Base-by-base conservation (phyloP, 805 yeast species). In the Spathaspora sp. region DNA sequence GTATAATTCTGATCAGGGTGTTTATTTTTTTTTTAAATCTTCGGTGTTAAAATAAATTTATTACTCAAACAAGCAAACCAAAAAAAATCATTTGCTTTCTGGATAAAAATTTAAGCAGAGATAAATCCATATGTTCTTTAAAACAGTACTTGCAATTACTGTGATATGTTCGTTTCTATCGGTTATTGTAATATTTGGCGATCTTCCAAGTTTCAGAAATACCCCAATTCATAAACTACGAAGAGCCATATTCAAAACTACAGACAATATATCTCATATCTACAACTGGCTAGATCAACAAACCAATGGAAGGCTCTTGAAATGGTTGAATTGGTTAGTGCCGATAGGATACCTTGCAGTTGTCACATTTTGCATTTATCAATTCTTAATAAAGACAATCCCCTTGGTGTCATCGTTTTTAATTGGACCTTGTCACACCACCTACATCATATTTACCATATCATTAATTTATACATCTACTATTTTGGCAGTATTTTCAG, bases 151-250 rank as follows among this genome's bases (percentile, higher is more conserved):
- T 31, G 52, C 44, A 9, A 1, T 49, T 10, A 42, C 52, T 18
- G 23, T 54, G 14, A 18, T 56, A 20, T 55, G 56, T 12, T 45
- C 57, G 2, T 28, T 53, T 11, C 31, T 67, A 4, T 54, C 71
- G 8, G 54, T 64, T n/a, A 47, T 76, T 0, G 55, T 74, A 5
- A 60, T 80, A 11, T 77, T 80, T 57, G 84, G 84, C 0, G 80
- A 80, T 56, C 66, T 76, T 23, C 84, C 84, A 2, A 56, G 61
- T 5, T 62, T 66, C 29, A 57, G 76, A 44, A 67, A 68, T 39
- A 69, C 81, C 0, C 47, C 59, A 5, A 46, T 78, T 16, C 69
- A 70, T 39, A 59, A 49, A 23, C 42, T 60, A 18, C 58, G 69
- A 32, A 17, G 14, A 23, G 7, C 12, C 17, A 44, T 48, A 31